Evolutionary conservation across 805 yeast genomes (phyloP).

Genomic region (Candida sanyiensis): DNA sequence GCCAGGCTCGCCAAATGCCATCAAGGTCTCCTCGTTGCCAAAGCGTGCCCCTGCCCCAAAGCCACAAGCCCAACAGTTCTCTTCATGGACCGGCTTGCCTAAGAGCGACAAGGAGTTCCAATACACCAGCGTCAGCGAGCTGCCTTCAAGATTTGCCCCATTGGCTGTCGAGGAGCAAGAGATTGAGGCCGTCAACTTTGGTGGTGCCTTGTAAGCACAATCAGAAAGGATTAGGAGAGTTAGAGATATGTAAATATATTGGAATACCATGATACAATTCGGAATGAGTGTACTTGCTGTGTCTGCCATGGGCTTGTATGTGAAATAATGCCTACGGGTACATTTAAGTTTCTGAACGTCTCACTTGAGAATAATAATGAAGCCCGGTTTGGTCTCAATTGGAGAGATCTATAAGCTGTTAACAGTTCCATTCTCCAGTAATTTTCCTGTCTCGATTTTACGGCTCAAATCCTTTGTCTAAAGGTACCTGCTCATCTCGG

Average conservation of each 20-base stretch:
- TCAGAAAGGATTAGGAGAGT: background rate
- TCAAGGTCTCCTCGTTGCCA: slow-evolving; percentile 21
- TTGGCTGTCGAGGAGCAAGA: slow-evolving; percentile 57
- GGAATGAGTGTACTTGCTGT: no score
- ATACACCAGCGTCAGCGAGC: slow-evolving; percentile 50
- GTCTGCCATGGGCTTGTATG: no score
- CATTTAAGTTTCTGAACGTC: no score
- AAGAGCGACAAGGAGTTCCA: slow-evolving; percentile 39
- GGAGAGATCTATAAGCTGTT: no score
- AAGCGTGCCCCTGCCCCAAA: slow-evolving; percentile 16
- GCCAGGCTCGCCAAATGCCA: slow-evolving; percentile 30
- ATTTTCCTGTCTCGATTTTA: no score
- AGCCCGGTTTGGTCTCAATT: no score
- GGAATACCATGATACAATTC: no score
- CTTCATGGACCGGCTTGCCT: slow-evolving; percentile 41
- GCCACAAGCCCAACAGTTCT: slow-evolving; percentile 13
- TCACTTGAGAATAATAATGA: no score
- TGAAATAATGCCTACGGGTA: no score
- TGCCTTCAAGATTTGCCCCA: slow-evolving; percentile 74
- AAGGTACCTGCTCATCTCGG: no score
- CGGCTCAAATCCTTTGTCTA: no score
- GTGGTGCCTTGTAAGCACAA: slow-evolving; percentile 70
- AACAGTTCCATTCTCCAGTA: no score
- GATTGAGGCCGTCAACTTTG: slow-evolving; percentile 69
- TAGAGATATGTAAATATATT: background rate